A percentile compares a stretch with the other conserved stretches of the same genome.
Conservation (phyloP, 2,329 filamentous ascomycete genomes). For the Stemphylium vesicarium region DNA sequence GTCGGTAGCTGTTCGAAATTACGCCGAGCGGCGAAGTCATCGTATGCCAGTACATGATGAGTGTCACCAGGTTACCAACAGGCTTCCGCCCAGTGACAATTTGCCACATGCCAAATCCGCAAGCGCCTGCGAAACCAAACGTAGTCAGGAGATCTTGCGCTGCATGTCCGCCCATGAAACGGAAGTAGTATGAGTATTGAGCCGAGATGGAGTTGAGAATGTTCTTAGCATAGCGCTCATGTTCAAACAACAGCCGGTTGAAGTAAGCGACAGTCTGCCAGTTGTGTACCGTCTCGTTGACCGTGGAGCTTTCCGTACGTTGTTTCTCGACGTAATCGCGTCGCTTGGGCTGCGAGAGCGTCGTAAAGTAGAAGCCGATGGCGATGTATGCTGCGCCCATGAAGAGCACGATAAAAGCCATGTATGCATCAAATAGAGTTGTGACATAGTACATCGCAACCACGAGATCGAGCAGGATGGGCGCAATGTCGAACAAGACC, state of each 20-base stretch:
- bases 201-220: constrained; percentile 48
- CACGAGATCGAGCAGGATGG: constrained; percentile 67
- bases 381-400: constrained; percentile 58
- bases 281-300: constrained; percentile 65
- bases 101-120: constrained; percentile 61
- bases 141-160: constrained; percentile 57
- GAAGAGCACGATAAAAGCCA: constrained; percentile 49
- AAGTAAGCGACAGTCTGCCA: constrained; percentile 68
- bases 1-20: constrained; percentile 58
- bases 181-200: constrained; percentile 42
- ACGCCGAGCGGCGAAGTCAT: constrained; percentile 57
- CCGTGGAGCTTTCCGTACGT: constrained; percentile 59
- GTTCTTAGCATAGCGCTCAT: constrained; percentile 55
- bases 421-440: constrained; percentile 65
- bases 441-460: constrained; percentile 68
- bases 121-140: constrained; percentile 56
- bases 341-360: constrained; percentile 51
- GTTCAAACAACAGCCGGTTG: constrained; percentile 63
- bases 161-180: constrained; percentile 43
- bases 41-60: constrained; percentile 69
- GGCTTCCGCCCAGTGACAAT: constrained; percentile 58
- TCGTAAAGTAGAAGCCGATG: constrained; percentile 54
- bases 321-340: constrained; percentile 52
- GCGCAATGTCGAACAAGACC: constrained; percentile 65
- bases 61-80: constrained; percentile 68